Conservation (phyloP, 345 rosid genomes). For the Camelina laxa region DNA sequence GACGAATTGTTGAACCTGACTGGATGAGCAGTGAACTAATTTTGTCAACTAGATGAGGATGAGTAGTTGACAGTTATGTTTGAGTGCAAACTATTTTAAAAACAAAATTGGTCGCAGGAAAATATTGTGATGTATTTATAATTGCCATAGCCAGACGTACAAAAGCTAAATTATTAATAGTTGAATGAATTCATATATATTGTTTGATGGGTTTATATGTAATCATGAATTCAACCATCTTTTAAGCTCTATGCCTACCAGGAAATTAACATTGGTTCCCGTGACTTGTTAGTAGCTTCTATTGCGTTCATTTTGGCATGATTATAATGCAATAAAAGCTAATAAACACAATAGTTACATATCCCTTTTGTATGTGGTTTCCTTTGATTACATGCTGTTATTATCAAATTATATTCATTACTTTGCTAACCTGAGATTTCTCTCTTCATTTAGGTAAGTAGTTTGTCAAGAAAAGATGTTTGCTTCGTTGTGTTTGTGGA, state of each 20-base stretch:
- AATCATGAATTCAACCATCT: not conserved
- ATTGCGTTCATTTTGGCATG: slow-evolving; percentile 45
- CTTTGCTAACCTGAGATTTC: slow-evolving; percentile 28
- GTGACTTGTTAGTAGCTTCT: slow-evolving; percentile 40
- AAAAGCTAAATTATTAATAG: not conserved
- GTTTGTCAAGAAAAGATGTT: slow-evolving; percentile 84
- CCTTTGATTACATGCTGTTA: not conserved
- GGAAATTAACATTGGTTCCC: not conserved
- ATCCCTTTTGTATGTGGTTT: slow-evolving; percentile 1
- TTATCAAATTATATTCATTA: not conserved
- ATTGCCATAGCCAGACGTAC: not conserved
- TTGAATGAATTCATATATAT: not conserved
- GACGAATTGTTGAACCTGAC: slow-evolving; percentile 7
- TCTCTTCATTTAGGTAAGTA: slow-evolving; percentile 67
- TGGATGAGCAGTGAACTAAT: not conserved
- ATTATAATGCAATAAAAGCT: not conserved
- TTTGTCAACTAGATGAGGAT: not conserved
- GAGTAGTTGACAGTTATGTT: not conserved
- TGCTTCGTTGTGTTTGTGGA: slow-evolving; percentile 97
- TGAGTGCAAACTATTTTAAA: not conserved
- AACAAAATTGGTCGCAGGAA: not conserved
- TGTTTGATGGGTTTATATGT: slow-evolving; percentile 17
- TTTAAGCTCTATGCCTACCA: slow-evolving; percentile 6
- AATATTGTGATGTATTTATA: not conserved
- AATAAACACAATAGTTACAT: not conserved